These are phyloP conservation scores for Tetradesmus obliquus DNA, from an alignment of 139 green algal genomes.

Conservation along the genomic window DNA sequence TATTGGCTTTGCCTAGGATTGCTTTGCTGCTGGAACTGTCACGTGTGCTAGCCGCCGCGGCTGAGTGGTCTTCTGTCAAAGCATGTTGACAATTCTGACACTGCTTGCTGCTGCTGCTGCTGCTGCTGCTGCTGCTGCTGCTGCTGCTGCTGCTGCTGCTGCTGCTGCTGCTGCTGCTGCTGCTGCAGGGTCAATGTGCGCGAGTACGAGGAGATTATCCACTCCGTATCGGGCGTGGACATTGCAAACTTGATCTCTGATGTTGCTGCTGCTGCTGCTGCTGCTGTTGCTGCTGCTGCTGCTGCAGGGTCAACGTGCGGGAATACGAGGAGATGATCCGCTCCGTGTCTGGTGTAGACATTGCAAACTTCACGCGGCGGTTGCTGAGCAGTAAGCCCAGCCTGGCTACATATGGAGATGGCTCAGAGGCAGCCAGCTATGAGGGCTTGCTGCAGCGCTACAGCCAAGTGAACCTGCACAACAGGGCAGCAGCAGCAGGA, in stretches of 20 bases:
- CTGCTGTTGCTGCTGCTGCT: background rate
- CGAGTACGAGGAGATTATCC: background rate
- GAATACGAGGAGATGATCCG: conserved; percentile 70
- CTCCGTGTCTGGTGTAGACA: conserved; percentile 49
- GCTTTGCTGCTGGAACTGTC: too few relatives aligned
- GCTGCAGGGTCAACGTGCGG: conserved; percentile 56
- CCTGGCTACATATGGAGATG: conserved; percentile 58
- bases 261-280: background rate
- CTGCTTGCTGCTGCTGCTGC: too few relatives aligned
- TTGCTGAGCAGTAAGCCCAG: conserved; percentile 55
- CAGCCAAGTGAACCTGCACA: background rate
- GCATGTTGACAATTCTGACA: too few relatives aligned
- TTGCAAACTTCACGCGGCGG: conserved; percentile 55
- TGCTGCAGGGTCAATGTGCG: background rate
- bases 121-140: background rate
- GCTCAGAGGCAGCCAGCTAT: conserved; percentile 37
- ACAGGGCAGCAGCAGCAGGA: background rate
- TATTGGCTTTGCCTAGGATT: too few relatives aligned
- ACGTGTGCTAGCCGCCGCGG: too few relatives aligned
- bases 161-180: background rate
- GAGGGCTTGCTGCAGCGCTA: conserved; percentile 32
- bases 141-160: background rate
- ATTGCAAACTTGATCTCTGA: background rate
- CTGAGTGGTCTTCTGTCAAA: too few relatives aligned
- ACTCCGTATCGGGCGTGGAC: background rate